Base-by-base conservation (phyloP, 2,329 filamentous ascomycete species). In the Cercospora janseana region DNA sequence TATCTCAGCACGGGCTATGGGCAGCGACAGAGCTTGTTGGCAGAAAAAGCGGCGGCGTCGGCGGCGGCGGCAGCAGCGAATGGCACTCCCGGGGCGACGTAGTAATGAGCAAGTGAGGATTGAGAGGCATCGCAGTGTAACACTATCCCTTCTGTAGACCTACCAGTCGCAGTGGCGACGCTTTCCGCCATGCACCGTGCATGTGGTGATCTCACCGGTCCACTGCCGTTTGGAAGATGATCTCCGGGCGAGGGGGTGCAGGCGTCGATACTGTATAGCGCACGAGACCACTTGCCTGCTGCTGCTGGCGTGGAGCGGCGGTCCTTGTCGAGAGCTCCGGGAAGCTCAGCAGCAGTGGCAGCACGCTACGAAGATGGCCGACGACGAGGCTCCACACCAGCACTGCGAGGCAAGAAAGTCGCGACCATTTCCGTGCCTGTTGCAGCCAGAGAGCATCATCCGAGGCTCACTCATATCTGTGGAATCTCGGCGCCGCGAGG, bases 1-100 rank as follows among this genome's bases (percentile, higher is more conserved):
- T 65, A 56, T 35, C 47, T 67, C 15, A 64, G 61, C 32, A 49
- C 47, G 15, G 64, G 56, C n/a, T 58, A 58, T 31, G 56, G 56
- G 10, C 56, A 58, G 37, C 47, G 52, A 4, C 44, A 46, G 16
- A 46, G 44, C 28, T 18, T 46, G 20, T 10, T 46, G 21, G 44
- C 44, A 28, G 44, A 38, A 21, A 46, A 46, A 24, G 44, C 44
- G 15, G 32, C 44, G 21, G 26, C 15, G n/a, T 15, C 40, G 13
- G 40, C 26, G 15, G n/a, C 44, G 15, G 32, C 44, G 21, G 26
- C 15, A 21, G 34, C 40, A 20, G 40, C 26, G 15, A 37, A 24
- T 18, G 44, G 31, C 6, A 46, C 31, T n/a, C 32, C 44, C 21
- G 29, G n/a, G 28, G 38, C 38, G 16, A 4, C 34, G 34, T 38